Base-by-base conservation (phyloP, 2,329 filamentous ascomycete genomes). In the Tolypocladium inflatum region DNA sequence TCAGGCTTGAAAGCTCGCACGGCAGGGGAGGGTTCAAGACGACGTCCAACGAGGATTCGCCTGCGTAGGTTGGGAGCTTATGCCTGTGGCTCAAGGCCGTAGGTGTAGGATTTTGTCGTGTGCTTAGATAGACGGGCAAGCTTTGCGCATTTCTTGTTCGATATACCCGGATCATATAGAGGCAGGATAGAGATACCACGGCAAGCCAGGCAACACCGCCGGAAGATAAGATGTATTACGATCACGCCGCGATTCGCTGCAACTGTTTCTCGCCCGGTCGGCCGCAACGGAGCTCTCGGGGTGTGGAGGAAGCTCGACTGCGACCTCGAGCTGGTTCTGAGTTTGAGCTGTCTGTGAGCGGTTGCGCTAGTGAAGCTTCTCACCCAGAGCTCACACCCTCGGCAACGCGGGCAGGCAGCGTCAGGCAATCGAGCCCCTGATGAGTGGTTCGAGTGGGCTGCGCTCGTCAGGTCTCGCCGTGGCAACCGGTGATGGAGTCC, bases 1-100 rank as follows among this genome's bases (percentile, higher is more conserved):
- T 62, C 3, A 57, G 59, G 15, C 54, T 65, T 7, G 55, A 64
- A 50, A 68, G 56, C 19, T 57, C 59, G 11, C 43, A 62, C 5
- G 55, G 56, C 15, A 57, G 52, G 17, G 53, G 21, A 7, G 59
- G 43, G 56, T 58, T 61, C n/a, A 55, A 50, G 21, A 61, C 45
- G 48, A 41, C 53, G 15, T 51, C 39, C 4, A 58, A 57, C 21
- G 57, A 57, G 33, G 43, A 48, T 33, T 33, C 33, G 19, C 45
- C 9, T 26, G 19, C 19, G 30, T 30, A n/a, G 26, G 48, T 13
- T n/a, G 17, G 51, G 41, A 55, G 33, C 30, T 35, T 51, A 19
- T 9, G 21, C 45, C 17, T 10, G 17, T 19, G 6, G 5, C 10
- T 19, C 23, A 50, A 4, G 3, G 23, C 17, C 26, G 5, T 8